A percentile compares a stretch with the other conserved stretches of the same genome.
Evolutionary conservation across 768 basidiomycete genomes (phyloP).

Genomic region (Mycena kentingensis): DNA sequence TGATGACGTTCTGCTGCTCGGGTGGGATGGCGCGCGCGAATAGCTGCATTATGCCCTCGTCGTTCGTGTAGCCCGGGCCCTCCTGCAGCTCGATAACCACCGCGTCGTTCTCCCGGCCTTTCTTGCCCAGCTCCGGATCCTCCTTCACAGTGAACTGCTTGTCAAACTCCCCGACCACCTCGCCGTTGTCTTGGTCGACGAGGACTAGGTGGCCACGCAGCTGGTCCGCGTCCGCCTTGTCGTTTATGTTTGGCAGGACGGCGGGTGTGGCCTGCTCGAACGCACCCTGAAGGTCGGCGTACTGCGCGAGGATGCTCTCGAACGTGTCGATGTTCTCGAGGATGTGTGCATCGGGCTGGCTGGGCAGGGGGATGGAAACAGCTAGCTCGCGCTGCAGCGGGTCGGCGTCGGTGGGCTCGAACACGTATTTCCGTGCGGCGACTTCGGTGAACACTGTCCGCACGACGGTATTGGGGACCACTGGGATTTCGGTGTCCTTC

Average conservation of each 20-base stretch:
- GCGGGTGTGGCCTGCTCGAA: slow-evolving; percentile 12
- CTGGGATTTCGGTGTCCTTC: slow-evolving; percentile 54
- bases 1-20: slow-evolving; percentile 72
- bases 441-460: slow-evolving; percentile 36
- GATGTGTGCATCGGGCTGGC: slow-evolving; percentile 35
- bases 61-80: slow-evolving; percentile 36
- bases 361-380: slow-evolving; percentile 36
- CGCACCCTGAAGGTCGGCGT: slow-evolving; percentile 47
- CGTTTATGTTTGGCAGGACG: slow-evolving; percentile 12
- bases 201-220: slow-evolving; percentile 65
- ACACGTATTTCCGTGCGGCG: slow-evolving; percentile 46
- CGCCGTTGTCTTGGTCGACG: slow-evolving; percentile 71
- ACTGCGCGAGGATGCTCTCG: slow-evolving; percentile 68
- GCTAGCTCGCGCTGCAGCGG: slow-evolving; percentile 39
- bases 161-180: slow-evolving; percentile 71
- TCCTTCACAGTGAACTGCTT: slow-evolving; percentile 57
- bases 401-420: slow-evolving; percentile 41
- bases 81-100: slow-evolving; percentile 70
- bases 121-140: slow-evolving; percentile 53
- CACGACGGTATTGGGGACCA: slow-evolving; percentile 59
- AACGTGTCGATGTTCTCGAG: slow-evolving; percentile 63
- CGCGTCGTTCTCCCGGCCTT: slow-evolving; percentile 57
- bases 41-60: slow-evolving; percentile 49
- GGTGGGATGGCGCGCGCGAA: slow-evolving; percentile 64
- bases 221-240: slow-evolving; percentile 33